Conservation (phyloP, 768 basidiomycete genomes). For the Mycena leptocephala region DNA sequence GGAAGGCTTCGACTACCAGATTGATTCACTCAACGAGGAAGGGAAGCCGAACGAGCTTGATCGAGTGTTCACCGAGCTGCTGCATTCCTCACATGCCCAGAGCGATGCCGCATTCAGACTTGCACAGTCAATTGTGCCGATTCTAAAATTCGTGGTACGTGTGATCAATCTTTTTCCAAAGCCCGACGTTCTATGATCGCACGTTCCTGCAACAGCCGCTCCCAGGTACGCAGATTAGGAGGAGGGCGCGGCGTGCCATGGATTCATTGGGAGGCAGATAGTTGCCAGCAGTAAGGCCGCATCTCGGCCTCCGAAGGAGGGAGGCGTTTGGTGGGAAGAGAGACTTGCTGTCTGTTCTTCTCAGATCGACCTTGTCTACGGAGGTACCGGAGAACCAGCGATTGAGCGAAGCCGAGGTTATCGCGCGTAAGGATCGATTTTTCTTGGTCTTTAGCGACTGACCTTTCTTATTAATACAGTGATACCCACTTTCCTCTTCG, state of each 20-base stretch:
- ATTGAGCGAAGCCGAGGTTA: slow-evolving; percentile 66
- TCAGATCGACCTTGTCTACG: slow-evolving; percentile 67
- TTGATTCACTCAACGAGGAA: slow-evolving; percentile 25
- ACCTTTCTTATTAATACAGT: slow-evolving; percentile 33
- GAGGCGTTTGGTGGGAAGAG: slow-evolving; percentile 49
- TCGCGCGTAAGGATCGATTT: slow-evolving; percentile 37
- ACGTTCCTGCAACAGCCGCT: slow-evolving; percentile 16
- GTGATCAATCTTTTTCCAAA: not conserved
- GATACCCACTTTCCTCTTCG: slow-evolving; percentile 60
- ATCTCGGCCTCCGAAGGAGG: slow-evolving; percentile 32
- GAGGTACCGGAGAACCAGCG: slow-evolving; percentile 61
- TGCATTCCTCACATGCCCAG: slow-evolving; percentile 31
- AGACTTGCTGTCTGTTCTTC: slow-evolving; percentile 64
- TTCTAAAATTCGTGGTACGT: slow-evolving; percentile 46
- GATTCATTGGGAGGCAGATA: slow-evolving; percentile 56
- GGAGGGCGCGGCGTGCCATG: slow-evolving; percentile 42
- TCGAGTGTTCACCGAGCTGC: slow-evolving; percentile 51
- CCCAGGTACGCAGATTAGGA: slow-evolving; percentile 19
- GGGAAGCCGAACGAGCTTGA: slow-evolving; percentile 49
- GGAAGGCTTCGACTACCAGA: slow-evolving; percentile 23
- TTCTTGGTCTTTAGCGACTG: slow-evolving; percentile 40
- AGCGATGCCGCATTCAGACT: slow-evolving; percentile 31
- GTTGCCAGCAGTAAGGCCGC: slow-evolving; percentile 56
- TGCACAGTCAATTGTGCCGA: slow-evolving; percentile 46
- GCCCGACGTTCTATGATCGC: slow-evolving; percentile 23